Evolutionary conservation across 2,329 filamentous ascomycete species (phyloP), one percentile per base, ranked within the genome.

Genomic region (Xylaria sp.): DNA sequence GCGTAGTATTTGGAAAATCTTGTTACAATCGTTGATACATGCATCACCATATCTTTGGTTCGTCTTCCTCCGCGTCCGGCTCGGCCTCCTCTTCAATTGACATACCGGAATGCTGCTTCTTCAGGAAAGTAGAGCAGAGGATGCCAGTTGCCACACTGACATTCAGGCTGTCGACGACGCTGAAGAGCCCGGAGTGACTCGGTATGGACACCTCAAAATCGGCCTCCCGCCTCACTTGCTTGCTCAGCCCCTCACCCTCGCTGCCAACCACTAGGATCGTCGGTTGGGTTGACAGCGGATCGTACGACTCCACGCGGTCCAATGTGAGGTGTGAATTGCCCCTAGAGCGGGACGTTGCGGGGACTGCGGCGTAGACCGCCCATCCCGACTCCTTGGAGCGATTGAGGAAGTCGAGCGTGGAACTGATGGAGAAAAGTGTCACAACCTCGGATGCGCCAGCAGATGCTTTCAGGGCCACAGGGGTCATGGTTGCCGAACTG

Each of bases 91-190:
- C 63, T 24, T 66, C 62, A 20, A 64, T 57, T 44, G 62, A 57
- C 11, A 64, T 48, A 34, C 52, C 57, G 3, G 55, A 37, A 24
- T 58, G 52, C 44, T 67, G 66, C 46, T 75, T 72, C 65, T 74
- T 80, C 65, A 90, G 69, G 66, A 94, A 91, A 0, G 87, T 78
- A 59, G 87, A 82, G 57, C 87, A 87, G 46, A 97, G 74, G 44
- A 97, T 75, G 1, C 85, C 91, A 6, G 90, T 85, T 1, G 94
- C 93, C 18, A 96, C 92, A 67, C 90, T 91, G 38, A 97, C 94
- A 69, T 99, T 97, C 70, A 99, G 74, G 71, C 92, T 96, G 72
- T 97, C 93, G 2, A 99, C 85, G 69, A 62, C 85, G 69, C 66
- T 81, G 69, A 65, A 77, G 58, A 67, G 75, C 39, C 72, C 80